Evolutionary conservation across 495 filamentous ascomycete species (phyloP), one percentile per base, ranked within the genome.

Genomic region (Podospora bellae-mahoneyi): DNA sequence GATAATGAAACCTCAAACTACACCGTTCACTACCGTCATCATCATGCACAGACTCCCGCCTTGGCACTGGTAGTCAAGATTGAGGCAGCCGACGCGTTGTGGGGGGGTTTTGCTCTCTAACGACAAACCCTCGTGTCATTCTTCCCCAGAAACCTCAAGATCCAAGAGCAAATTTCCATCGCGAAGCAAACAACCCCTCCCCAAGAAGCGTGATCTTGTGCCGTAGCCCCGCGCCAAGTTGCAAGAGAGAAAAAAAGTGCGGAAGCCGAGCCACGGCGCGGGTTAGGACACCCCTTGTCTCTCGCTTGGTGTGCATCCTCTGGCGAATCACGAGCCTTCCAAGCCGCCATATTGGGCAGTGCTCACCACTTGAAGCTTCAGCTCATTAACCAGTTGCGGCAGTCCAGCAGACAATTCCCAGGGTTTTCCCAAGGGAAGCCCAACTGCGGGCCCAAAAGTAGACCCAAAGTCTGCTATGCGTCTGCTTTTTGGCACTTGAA

Each of bases 81-180:
- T 39, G 61, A 63, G 61, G 61, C 61, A 63, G 32, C 61, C 61
- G 61, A 48, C 61, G 61, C 27, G 9, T 62, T 30, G 60, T 32
- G n/a, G 32, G 28, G 55, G 2, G 2, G 3, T 58, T 58, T 2
- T 26, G 23, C 0, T 20, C 1, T 48, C 39, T 48, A 10, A 48
- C 13, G 55, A 15, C n/a, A 23, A 58, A 58, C n/a, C n/a, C 55
- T 20, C 55, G 18, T 20, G 55, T n/a, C 55, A 58, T 58, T 58
- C 55, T 26, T 58, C 23, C 55, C 55, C 55, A 58, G 18, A 58
- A 58, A 58, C 55, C 55, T 19, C 55, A 58, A 58, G 1, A 19
- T 6, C 55, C n/a, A 58, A 58, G n/a, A 58, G 13, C n/a, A 58
- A 10, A 20, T 58, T 58, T 0, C 55, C 55, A 58, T 26, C 55